Percentiles rank a stretch among this genome's conserved stretches.
Conservation (phyloP, 2,329 filamentous ascomycete genomes). For the Ambrosiella beaveri region DNA sequence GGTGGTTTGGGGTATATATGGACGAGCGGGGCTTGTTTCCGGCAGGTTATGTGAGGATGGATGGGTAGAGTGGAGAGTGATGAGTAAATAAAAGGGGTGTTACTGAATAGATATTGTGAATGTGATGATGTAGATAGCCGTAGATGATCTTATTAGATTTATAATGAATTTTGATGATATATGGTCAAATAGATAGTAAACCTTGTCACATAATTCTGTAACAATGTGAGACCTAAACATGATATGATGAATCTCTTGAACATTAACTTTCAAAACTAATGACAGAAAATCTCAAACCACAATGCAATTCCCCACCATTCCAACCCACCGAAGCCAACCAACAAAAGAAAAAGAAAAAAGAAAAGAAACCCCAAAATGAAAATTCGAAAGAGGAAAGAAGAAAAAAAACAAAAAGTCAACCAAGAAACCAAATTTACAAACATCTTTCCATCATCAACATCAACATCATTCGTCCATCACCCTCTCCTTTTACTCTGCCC, state of each 20-base stretch:
- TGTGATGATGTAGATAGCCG: not conserved
- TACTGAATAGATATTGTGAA: not conserved
- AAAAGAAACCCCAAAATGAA: not conserved
- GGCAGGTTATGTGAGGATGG: slow-evolving; percentile 49
- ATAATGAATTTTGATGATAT: not conserved
- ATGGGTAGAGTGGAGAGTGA: not conserved
- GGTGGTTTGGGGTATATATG: slow-evolving; percentile 77
- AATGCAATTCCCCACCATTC: not conserved
- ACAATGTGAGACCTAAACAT: not conserved
- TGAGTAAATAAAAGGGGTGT: not conserved
- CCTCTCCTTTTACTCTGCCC: not conserved
- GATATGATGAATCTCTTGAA: not conserved
- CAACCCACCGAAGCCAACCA: not conserved
- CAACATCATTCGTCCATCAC: not conserved
- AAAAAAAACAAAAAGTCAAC: not conserved
- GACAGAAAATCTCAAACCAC: not conserved
- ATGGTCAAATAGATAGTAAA: too few species aligned
- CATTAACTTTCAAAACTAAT: not conserved
- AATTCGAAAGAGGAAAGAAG: not conserved
- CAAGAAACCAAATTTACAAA: not conserved
- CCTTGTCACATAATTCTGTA: too few species aligned
- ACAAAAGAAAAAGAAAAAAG: not conserved
- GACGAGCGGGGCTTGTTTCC: slow-evolving; percentile 67
- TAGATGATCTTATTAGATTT: not conserved
- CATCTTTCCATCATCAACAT: not conserved